phyloP scores from a whole-genome alignment of 2,329 filamentous ascomycete genomes.

The Pseudogymnoascus sp. region DNA sequence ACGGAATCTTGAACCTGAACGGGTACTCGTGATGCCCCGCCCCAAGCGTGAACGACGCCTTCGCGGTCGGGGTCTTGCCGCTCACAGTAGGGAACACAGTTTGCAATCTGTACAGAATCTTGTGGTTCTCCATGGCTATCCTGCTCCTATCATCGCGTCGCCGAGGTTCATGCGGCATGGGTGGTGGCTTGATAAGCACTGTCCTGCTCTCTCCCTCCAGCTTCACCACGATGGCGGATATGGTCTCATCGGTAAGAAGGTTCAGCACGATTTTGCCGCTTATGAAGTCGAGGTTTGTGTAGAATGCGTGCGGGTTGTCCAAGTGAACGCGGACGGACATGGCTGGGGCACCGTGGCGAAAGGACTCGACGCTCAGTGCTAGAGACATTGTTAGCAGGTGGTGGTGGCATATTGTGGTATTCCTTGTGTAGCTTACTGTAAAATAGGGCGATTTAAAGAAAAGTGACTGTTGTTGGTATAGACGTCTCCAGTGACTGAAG shows the following conservation, averaged over 20 bases:
- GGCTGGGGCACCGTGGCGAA: neutral
- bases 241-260: slow-evolving; percentile 58
- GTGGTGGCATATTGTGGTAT: neutral
- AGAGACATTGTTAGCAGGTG: neutral
- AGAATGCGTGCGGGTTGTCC: slow-evolving; percentile 60
- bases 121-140: slow-evolving; percentile 52
- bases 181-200: slow-evolving; percentile 32
- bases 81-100: slow-evolving; percentile 57
- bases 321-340: slow-evolving; percentile 64
- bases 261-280: slow-evolving; percentile 51
- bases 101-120: slow-evolving; percentile 67
- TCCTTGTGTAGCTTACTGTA: neutral
- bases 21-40: slow-evolving; percentile 68
- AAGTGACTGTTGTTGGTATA: neutral
- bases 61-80: slow-evolving; percentile 21
- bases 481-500: neutral
- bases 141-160: slow-evolving; percentile 19
- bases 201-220: slow-evolving; percentile 73
- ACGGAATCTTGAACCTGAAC: slow-evolving; percentile 66
- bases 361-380: neutral
- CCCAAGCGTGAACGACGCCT: slow-evolving; percentile 49
- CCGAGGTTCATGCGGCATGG: slow-evolving; percentile 9
- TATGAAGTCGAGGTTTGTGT: slow-evolving; percentile 72
- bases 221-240: slow-evolving; percentile 71
- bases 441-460: neutral